Evolutionary conservation across 1,284 basidiomycete genomes (phyloP).

Genomic region (Ustilago tritici): DNA sequence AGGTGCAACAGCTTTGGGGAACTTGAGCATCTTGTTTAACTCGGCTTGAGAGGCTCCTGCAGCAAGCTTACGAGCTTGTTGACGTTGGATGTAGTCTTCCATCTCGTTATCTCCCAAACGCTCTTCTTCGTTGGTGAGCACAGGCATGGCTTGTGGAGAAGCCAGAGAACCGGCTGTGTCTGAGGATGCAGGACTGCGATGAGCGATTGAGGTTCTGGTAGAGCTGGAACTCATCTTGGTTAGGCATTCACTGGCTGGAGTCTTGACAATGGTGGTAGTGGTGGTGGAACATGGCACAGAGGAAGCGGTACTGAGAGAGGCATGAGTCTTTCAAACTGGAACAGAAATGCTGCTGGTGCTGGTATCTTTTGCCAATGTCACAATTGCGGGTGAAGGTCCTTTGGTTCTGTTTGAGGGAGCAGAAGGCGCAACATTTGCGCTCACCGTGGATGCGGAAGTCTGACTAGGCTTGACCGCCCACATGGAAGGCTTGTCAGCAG

Average conservation of each 20-base stretch:
- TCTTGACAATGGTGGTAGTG: conserved; percentile 21
- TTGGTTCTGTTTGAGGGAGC: conserved; percentile 14
- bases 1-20: conserved; percentile 88
- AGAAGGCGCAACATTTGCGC: conserved; percentile 1
- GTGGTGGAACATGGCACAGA: conserved; percentile 10
- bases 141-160: conserved; percentile 36
- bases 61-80: conserved; percentile 87
- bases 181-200: conserved; percentile 36
- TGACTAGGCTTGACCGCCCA: conserved; percentile 21
- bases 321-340: conserved; percentile 37
- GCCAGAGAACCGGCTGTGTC: conserved; percentile 25
- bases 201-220: conserved; percentile 18
- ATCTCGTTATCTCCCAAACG: conserved; percentile 93
- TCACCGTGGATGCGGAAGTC: neutral
- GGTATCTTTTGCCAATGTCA: conserved; percentile 12
- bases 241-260: conserved; percentile 28
- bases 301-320: conserved; percentile 32
- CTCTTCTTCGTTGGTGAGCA: conserved; percentile 79
- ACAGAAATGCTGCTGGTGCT: conserved; percentile 19
- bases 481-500: conserved; percentile 9
- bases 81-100: conserved; percentile 89
- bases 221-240: conserved; percentile 22
- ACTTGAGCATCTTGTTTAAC: conserved; percentile 86
- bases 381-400: conserved; percentile 15
- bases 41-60: conserved; percentile 83